A percentile compares a stretch with the other conserved stretches of the same genome.
These are phyloP conservation scores for Senna siamea DNA, from an alignment of 306 rosid species.

Conservation along the genomic window DNA sequence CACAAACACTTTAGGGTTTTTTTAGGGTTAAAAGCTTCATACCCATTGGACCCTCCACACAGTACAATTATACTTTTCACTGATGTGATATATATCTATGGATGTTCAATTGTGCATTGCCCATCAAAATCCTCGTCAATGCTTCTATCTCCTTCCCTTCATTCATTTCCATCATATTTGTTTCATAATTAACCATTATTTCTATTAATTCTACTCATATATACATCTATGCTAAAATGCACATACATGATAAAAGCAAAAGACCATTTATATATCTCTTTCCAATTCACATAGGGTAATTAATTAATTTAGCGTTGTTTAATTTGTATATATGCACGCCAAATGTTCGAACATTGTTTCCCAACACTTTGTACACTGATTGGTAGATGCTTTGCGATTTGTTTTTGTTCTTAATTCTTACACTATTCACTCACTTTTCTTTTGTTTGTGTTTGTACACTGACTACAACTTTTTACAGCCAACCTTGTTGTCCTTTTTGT, in stretches of 20 bases:
- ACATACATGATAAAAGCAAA: too few species aligned
- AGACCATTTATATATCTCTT: too few species aligned
- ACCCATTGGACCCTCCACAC: constrained; percentile 45
- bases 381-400: constrained; percentile 31
- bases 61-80: constrained; percentile 51
- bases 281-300: too few species aligned
- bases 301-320: too few species aligned
- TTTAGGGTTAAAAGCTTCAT: too few species aligned
- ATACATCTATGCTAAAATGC: not conserved
- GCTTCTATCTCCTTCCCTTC: too few species aligned
- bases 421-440: constrained; percentile 24
- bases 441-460: constrained; percentile 31
- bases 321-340: not conserved
- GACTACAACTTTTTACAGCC: constrained; percentile 41
- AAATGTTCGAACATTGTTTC: too few species aligned
- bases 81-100: constrained; percentile 60
- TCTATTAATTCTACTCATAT: not conserved
- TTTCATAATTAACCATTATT: not conserved
- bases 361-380: constrained; percentile 35
- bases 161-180: not conserved
- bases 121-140: constrained; percentile 40
- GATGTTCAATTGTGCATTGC: constrained; percentile 37
- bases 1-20: constrained; percentile 46
- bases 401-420: constrained; percentile 30
- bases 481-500: constrained; percentile 42